A percentile compares a stretch with the other conserved stretches of the same genome.
These are phyloP conservation scores for Sphaerobolus stellatus DNA, from an alignment of 1,284 basidiomycete species.

Conservation along the genomic window DNA sequence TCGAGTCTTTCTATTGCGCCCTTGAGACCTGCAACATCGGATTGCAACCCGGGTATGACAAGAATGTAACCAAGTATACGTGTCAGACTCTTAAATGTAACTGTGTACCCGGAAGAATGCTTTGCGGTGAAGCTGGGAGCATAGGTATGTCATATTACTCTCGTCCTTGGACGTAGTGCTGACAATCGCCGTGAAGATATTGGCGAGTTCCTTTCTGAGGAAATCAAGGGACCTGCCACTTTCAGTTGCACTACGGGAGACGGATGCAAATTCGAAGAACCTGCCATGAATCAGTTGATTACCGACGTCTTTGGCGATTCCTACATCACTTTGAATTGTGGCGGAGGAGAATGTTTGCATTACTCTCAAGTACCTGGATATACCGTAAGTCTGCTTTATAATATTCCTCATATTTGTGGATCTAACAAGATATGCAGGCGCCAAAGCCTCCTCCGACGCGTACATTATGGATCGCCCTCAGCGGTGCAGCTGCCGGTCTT, in stretches of 20 bases:
- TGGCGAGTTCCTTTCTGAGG: constrained; percentile 85
- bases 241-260: constrained; percentile 80
- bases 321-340: constrained; percentile 85
- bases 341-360: constrained; percentile 92
- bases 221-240: constrained; percentile 87
- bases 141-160: constrained; percentile 61
- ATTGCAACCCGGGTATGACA: constrained; percentile 55
- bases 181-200: constrained; percentile 68
- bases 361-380: constrained; percentile 94
- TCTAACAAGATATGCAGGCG: constrained; percentile 37
- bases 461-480: constrained; percentile 79
- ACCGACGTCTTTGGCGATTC: constrained; percentile 90
- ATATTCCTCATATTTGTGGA: background rate
- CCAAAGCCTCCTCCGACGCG: constrained; percentile 80
- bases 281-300: constrained; percentile 95
- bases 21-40: constrained; percentile 65
- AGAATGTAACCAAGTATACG: constrained; percentile 72
- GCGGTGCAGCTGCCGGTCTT: constrained; percentile 70
- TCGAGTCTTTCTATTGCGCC: constrained; percentile 95
- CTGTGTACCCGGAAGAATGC: constrained; percentile 89
- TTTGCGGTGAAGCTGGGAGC: constrained; percentile 94
- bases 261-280: constrained; percentile 89
- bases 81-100: constrained; percentile 86
- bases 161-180: constrained; percentile 2
- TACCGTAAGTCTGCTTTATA: constrained; percentile 51